These are phyloP conservation scores for Heritiera fomes DNA, from an alignment of 345 rosid species.

Conservation along the genomic window DNA sequence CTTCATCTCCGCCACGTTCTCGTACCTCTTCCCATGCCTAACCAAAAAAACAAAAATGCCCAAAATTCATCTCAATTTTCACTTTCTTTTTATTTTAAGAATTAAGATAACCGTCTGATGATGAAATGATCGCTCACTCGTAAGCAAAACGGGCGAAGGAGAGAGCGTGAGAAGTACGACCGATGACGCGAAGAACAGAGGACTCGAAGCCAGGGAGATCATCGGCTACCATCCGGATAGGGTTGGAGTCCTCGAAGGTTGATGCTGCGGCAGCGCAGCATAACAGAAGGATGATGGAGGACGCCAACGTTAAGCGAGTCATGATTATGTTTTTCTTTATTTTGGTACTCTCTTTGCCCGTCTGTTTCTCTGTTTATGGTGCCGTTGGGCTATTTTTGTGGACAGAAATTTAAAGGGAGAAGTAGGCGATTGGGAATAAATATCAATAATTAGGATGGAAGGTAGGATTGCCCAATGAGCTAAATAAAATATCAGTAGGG, in stretches of 20 bases:
- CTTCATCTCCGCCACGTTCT: conserved; percentile 68
- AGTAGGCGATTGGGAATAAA: background rate
- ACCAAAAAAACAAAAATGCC: background rate
- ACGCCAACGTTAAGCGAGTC: conserved; percentile 36
- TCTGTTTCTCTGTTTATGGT: background rate
- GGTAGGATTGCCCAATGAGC: background rate
- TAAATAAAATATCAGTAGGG: no score
- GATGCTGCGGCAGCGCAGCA: conserved; percentile 37
- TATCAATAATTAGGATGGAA: no score
- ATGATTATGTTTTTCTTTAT: conserved; percentile 22
- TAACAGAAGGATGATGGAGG: conserved; percentile 34
- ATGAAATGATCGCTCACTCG: conserved; percentile 38
- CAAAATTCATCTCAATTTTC: background rate
- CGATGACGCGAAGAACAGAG: conserved; percentile 56
- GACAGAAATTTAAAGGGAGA: background rate
- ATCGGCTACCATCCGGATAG: conserved; percentile 52
- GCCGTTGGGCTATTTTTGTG: background rate
- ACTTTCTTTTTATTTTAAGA: background rate
- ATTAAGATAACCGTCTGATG: no score
- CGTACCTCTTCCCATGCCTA: conserved; percentile 76
- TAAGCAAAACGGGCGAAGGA: conserved; percentile 76
- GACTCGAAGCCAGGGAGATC: conserved; percentile 54
- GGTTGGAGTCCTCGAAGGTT: conserved; percentile 67
- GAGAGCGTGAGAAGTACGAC: conserved; percentile 54
- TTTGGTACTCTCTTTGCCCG: background rate